Percentiles rank a stretch among this genome's conserved stretches.
Conservation (phyloP, 2,329 filamentous ascomycete genomes). For the Sporothrix dimorphospora region DNA sequence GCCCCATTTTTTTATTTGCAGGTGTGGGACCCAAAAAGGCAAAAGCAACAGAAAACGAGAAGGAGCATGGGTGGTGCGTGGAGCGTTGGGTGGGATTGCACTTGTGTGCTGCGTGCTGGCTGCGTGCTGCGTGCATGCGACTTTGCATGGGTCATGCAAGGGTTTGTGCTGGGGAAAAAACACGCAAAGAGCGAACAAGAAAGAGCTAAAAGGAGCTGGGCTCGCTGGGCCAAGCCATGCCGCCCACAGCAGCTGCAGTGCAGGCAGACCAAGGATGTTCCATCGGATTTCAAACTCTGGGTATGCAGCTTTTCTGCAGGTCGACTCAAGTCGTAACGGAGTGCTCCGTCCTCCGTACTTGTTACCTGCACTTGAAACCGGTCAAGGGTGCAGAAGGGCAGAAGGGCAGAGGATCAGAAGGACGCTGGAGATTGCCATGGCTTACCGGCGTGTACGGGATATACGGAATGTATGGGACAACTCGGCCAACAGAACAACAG, state of each 20-base stretch:
- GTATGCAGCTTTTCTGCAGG: conserved; percentile 12
- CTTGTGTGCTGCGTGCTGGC: not conserved
- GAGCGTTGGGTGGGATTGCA: conserved; percentile 5
- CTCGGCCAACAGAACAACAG: not conserved
- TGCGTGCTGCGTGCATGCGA: conserved; percentile 9
- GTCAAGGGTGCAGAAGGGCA: not conserved
- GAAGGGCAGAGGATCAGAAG: not conserved
- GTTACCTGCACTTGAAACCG: not conserved
- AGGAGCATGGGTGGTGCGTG: conserved; percentile 12
- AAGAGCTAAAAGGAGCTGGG: not conserved
- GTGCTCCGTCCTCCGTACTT: not conserved
- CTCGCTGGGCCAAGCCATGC: not conserved
- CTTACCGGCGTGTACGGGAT: too few species aligned
- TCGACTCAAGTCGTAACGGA: not conserved
- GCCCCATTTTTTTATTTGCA: conserved; percentile 10
- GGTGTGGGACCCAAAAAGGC: not conserved
- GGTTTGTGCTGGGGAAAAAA: conserved; percentile 10
- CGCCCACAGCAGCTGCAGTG: conserved; percentile 8
- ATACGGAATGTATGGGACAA: not conserved
- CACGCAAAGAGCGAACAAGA: not conserved
- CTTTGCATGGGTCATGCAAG: conserved; percentile 8
- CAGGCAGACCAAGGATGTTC: not conserved
- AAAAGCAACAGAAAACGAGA: too few species aligned
- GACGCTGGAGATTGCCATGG: not conserved
- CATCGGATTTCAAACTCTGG: conserved; percentile 16